These are phyloP conservation scores for Hericium coralloides DNA, from an alignment of 768 basidiomycete genomes.

Conservation along the genomic window DNA sequence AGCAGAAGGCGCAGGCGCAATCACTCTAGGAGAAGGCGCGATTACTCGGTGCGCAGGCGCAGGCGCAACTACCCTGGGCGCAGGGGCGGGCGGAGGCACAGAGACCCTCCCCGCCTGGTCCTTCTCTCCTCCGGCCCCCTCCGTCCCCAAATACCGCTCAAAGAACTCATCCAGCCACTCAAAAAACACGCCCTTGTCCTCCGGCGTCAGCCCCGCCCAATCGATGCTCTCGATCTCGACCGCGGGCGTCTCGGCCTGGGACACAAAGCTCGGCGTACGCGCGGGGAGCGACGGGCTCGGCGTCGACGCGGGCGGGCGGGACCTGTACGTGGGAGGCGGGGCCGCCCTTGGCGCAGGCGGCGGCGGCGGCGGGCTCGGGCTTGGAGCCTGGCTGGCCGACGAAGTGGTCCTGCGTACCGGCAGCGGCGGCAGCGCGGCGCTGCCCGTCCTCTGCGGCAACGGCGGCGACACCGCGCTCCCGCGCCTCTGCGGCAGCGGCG, in stretches of 20 bases:
- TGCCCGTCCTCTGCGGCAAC: background rate
- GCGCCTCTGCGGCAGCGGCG: background rate
- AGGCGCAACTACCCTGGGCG: background rate
- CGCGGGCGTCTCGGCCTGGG: too few relatives aligned
- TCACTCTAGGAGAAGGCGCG: background rate
- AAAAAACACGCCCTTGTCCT: slow-evolving; percentile 70
- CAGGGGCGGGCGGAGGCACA: slow-evolving; percentile 11
- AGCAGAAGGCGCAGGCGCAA: background rate
- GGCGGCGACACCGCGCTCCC: background rate
- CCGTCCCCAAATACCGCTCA: slow-evolving; percentile 27
- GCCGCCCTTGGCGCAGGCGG: background rate
- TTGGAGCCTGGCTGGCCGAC: background rate
- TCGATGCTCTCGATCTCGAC: slow-evolving; percentile 31
- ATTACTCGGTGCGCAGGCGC: background rate
- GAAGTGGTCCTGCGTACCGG: background rate
- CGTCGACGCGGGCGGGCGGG: too few relatives aligned
- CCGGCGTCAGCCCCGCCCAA: slow-evolving; percentile 56
- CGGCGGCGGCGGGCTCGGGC: background rate
- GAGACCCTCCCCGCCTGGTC: background rate
- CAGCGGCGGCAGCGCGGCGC: background rate
- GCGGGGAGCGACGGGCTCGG: too few relatives aligned
- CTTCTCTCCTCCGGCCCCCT: too few relatives aligned
- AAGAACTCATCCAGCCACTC: slow-evolving; percentile 80
- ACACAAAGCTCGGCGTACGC: too few relatives aligned
- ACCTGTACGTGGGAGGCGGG: background rate